Conservation (phyloP, 192 early-diverging fungal species). For the Coemansia furcata region DNA sequence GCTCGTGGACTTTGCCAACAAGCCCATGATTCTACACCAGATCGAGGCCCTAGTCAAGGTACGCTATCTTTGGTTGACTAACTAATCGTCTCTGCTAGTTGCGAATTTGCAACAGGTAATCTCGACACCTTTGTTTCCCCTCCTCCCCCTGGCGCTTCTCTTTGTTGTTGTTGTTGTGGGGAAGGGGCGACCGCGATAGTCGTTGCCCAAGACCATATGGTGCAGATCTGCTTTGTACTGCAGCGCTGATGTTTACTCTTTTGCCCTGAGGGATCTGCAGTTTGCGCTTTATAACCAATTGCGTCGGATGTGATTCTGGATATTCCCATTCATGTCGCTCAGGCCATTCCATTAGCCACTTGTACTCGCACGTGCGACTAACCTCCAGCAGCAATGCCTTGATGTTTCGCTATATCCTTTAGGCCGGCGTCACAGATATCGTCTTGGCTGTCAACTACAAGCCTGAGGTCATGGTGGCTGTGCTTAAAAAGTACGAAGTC, state of each 20-base stretch:
- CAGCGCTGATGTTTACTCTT: conserved; percentile 1
- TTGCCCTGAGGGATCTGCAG: neutral
- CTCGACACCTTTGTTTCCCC: neutral
- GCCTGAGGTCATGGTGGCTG: conserved; percentile 93
- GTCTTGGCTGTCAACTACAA: conserved; percentile 99
- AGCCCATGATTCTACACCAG: conserved; percentile 98
- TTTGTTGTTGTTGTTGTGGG: neutral
- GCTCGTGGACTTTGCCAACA: conserved; percentile 99
- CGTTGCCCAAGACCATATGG: neutral
- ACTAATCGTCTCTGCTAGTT: too few species aligned
- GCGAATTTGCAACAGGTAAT: neutral
- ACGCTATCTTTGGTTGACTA: conserved; percentile 12
- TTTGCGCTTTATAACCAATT: neutral
- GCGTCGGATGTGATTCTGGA: neutral
- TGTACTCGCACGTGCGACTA: neutral
- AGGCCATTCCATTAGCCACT: neutral
- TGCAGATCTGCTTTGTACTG: conserved; percentile 9
- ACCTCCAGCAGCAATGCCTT: conserved; percentile 2
- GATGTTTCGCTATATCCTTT: conserved; percentile 10
- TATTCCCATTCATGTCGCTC: neutral
- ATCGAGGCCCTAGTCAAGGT: conserved; percentile 97
- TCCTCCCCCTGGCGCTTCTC: neutral
- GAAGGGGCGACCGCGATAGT: conserved; percentile 3
- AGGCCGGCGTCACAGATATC: conserved; percentile 97
- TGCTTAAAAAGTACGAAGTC: conserved; percentile 92